Conservation (phyloP, 805 yeast species). For the Metschnikowia similis region DNA sequence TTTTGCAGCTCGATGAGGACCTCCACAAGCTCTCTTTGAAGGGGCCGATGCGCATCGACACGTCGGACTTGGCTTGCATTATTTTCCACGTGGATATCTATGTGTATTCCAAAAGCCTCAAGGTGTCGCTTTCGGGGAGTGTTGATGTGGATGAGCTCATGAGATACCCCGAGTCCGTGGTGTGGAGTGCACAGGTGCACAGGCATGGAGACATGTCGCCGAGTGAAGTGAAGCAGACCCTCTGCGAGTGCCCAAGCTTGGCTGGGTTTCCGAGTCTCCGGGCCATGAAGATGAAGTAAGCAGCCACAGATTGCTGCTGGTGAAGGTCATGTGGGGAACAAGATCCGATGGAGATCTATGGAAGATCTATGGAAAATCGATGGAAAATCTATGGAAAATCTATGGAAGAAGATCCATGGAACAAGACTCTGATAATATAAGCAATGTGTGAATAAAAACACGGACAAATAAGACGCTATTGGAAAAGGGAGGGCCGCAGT, state of each 20-base stretch:
- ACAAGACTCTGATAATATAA: no score
- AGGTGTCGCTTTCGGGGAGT: constrained; percentile 5
- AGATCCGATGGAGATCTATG: background rate
- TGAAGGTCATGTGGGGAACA: no score
- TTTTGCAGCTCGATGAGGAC: constrained; percentile 24
- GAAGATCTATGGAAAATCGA: background rate
- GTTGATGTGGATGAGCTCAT: constrained; percentile 5
- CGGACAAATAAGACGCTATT: no score
- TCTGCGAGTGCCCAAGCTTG: background rate
- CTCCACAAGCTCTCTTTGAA: constrained; percentile 26
- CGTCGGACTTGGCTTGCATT: background rate
- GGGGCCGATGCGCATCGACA: constrained; percentile 22
- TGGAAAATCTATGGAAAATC: no score
- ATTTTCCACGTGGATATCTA: constrained; percentile 7
- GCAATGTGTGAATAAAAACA: no score
- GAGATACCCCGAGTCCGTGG: constrained; percentile 4
- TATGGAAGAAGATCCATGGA: no score
- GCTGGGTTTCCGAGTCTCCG: background rate
- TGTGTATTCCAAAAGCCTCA: constrained; percentile 3
- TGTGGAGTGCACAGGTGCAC: constrained; percentile 5
- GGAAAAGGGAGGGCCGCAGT: no score
- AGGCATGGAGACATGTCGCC: background rate
- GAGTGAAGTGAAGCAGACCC: background rate
- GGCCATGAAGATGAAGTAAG: background rate
- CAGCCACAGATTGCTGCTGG: background rate